Percentiles rank a stretch among this genome's conserved stretches.
Evolutionary conservation across 2,329 filamentous ascomycete species (phyloP).

Genomic region (Pyrenochaeta sp.): DNA sequence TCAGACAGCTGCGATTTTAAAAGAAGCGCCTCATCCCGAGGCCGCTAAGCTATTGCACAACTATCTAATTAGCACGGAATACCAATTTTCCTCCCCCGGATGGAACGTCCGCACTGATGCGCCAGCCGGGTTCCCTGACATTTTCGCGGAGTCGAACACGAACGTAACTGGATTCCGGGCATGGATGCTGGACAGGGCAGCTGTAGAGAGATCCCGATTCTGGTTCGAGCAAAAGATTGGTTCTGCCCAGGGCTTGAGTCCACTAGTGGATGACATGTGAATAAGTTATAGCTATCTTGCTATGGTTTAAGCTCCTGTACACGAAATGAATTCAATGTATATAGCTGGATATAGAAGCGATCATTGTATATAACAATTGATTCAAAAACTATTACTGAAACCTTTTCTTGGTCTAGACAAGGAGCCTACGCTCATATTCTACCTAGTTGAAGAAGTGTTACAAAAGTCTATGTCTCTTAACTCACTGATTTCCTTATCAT

Average conservation of each 20-base stretch:
- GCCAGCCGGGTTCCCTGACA: conserved; percentile 36
- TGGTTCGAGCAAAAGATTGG: conserved; percentile 55
- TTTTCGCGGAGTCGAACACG: conserved; percentile 43
- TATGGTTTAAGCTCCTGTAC: too few species aligned
- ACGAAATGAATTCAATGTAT: too few species aligned
- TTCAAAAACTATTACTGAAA: too few species aligned
- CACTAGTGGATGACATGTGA: conserved; percentile 36
- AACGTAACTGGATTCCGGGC: conserved; percentile 49
- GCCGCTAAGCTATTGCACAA: conserved; percentile 60
- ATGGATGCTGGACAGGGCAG: conserved; percentile 53
- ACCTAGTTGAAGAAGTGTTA: too few species aligned
- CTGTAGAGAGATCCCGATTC: conserved; percentile 53
- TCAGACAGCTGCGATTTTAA: conserved; percentile 58
- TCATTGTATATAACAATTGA: too few species aligned
- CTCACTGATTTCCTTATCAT: too few species aligned
- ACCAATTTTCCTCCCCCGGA: conserved; percentile 41
- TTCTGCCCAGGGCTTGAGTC: conserved; percentile 52
- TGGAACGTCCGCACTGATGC: conserved; percentile 51
- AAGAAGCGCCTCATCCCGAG: conserved; percentile 59
- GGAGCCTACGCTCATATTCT: too few species aligned
- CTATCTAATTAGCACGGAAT: conserved; percentile 55
- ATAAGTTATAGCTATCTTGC: too few species aligned
- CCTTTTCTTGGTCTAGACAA: too few species aligned
- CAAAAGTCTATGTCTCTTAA: too few species aligned
- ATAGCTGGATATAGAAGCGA: too few species aligned